phyloP scores from a whole-genome alignment of 805 yeast genomes.

The Wickerhamiella parazyma region DNA sequence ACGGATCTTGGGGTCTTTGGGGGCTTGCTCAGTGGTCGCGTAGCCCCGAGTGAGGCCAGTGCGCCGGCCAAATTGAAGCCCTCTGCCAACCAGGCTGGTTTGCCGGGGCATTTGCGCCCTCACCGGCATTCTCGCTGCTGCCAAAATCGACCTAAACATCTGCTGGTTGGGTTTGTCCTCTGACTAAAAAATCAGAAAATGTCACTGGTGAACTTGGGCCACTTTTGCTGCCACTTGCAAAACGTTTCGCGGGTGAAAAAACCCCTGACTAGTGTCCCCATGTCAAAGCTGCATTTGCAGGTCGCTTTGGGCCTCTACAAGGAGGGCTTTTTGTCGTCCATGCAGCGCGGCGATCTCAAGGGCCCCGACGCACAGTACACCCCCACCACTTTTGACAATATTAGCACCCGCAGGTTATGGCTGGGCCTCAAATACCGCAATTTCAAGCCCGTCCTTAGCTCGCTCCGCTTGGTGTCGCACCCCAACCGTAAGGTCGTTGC shows the following conservation, averaged over 20 bases:
- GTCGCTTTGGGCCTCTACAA: constrained; percentile 74
- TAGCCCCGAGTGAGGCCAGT: not conserved
- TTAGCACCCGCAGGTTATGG: constrained; percentile 81
- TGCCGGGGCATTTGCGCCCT: not conserved
- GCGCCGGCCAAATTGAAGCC: too few species aligned
- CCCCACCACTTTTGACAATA: constrained; percentile 73
- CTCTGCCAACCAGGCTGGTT: not conserved
- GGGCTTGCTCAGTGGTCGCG: constrained; percentile 6
- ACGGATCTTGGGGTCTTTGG: constrained; percentile 24
- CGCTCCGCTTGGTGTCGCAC: constrained; percentile 61
- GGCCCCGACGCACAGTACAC: constrained; percentile 60
- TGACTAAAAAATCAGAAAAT: constrained; percentile 27
- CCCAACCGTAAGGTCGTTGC: constrained; percentile 70
- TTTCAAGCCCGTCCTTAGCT: constrained; percentile 59
- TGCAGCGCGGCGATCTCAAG: constrained; percentile 68
- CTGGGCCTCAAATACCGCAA: constrained; percentile 78
- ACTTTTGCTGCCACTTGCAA: constrained; percentile 77
- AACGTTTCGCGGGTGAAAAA: constrained; percentile 68
- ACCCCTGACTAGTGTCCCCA: constrained; percentile 68
- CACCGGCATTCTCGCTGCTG: not conserved
- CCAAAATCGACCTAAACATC: not conserved
- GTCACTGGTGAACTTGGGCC: constrained; percentile 77
- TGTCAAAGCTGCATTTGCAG: constrained; percentile 68
- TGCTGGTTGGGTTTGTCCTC: not conserved
- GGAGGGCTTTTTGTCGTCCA: constrained; percentile 75